Evolutionary conservation across 1,284 basidiomycete genomes (phyloP), one percentile per base, ranked within the genome.

Genomic region (Apiotrichum siamense): DNA sequence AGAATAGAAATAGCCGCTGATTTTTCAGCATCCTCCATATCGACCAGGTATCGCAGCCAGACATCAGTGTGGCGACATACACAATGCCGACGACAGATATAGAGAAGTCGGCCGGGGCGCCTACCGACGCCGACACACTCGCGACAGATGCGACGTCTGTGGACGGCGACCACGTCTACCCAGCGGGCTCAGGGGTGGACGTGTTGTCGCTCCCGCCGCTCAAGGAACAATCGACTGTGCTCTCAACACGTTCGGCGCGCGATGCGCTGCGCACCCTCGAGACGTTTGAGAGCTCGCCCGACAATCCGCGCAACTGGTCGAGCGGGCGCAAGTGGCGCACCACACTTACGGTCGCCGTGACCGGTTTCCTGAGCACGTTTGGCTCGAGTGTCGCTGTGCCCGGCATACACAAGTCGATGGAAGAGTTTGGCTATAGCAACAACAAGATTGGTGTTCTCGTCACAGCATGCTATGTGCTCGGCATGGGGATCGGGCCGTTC

Each of bases 401-500:
- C 0, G 69, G 66, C 2, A 57, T 70, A 1, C 61, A 67, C 29
- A 56, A 54, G 1, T 55, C 64, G 7, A 62, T 62, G 50, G 54
- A 50, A 12, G 65, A 69, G 27, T 73, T 72, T 45, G 62, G 62
- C 1, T 58, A 60, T 2, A 38, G 44, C 15, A 67, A 67, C 51
- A 58, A 61, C 21, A 70, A 69, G 54, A 52, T 74, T n/a, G 65
- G 65, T 10, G 59, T 66, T 0, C 39, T 73, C 33, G 64, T 72
- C 25, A 63, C 67, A 3, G 53, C 66, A 11, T 51, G 63, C 17
- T 75, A 73, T 49, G 71, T 75, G 0, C 49, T 72, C 18, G 73
- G 73, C 3, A 49, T 74, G 31, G 69, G 68, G 11, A 49, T 55
- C 9, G 76, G 77, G 0, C 77, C 77, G 1, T 78, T 78, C 59